Evolutionary conservation across 2,329 filamentous ascomycete genomes (phyloP), one percentile per base, ranked within the genome.

Genomic region (Xylaria polymorpha): DNA sequence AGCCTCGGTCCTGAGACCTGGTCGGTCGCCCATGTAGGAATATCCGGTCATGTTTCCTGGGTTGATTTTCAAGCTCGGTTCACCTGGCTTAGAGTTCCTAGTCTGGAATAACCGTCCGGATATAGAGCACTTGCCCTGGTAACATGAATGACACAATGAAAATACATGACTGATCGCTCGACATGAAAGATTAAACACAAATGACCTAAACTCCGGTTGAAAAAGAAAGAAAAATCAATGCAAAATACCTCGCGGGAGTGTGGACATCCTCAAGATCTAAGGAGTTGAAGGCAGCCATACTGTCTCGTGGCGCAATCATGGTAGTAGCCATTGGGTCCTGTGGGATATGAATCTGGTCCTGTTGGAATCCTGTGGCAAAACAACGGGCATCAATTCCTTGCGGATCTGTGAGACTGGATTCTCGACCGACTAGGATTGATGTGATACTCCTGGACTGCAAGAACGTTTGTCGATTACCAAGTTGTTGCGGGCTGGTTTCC

Each of bases 241-340:
- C 79, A 83, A 82, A 81, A 83, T 89, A 89, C 87, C 87, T 89
- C 83, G 85, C 83, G 78, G 87, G 84, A 77, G 85, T 86, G 78
- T 87, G 84, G 81, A 87, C 85, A 81, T 88, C 86, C 79, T 87
- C 85, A 81, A 87, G 84, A 78, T 88, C 85, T 80, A 84, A 78
- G 66, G 76, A 82, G 76, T 82, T 86, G 83, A 83, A 87, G 80
- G 83, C 83, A 78, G 86, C 82, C 86, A 88, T 87, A 61, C 50
- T 75, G 76, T 82, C 83, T 77, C 81, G 83, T 75, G 83, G 77
- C 79, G 83, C 79, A 79, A 83, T 80, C 80, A 85, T 79, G 78
- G 83, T 80, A 81, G 84, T 80, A 81, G 84, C 83, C 84, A 86
- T 86, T 37, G 79, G 79, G 82, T 79, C 83, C 81, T 82, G 77